Base-by-base conservation (phyloP, 108 stramenopile species). In the Nannochloropsis gaditana region DNA sequence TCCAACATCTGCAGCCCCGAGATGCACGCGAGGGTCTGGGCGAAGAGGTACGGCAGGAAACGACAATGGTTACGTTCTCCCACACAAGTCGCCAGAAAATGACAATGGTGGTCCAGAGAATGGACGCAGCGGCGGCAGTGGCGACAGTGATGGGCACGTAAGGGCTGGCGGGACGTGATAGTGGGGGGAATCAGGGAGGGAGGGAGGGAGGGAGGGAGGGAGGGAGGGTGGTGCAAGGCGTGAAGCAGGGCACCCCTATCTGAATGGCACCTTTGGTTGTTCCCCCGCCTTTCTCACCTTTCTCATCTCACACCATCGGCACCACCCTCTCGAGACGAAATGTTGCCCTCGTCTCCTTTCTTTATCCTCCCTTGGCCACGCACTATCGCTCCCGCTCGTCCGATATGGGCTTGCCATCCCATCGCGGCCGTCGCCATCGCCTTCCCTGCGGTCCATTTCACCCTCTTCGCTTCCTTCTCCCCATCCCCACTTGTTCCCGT, bases 101-200 rank as follows among this genome's bases (percentile, higher is more conserved):
- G 41, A 86, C 95, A 96, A 87, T 95, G 95, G 91, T 96, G 95
- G 92, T 96, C 95, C 84, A 94, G 95, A 2, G 94, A 94, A 9
- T 94, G 93, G 19, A 96, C 93, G 86, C 94, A 95, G 80, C 73
- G 80, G 79, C 93, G 86, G 86, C 94, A 95, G 44, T 85, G 84
- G 31, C 90, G 88, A 91, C 95, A 96, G 83, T 94, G 95, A 87
- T 95, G 95, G 9, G 93, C 89, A 17, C 95, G 94, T n/a, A 95
- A 84, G 11, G 94, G 95, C n/a, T 93, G 94, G 79, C 83, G 59
- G 17, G 17, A 15, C 15, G 59, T 15, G 59, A 82, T 82, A 43
- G 15, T 19, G 59, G 59, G 17, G 59, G 21, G 80, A 21, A 81
- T 1, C 17, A 44, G 0, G 59, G 59, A 73, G 59, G n/a, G 59